These are phyloP conservation scores for Hypoxylon intermedium DNA, from an alignment of 495 filamentous ascomycete genomes.

Conservation along the genomic window DNA sequence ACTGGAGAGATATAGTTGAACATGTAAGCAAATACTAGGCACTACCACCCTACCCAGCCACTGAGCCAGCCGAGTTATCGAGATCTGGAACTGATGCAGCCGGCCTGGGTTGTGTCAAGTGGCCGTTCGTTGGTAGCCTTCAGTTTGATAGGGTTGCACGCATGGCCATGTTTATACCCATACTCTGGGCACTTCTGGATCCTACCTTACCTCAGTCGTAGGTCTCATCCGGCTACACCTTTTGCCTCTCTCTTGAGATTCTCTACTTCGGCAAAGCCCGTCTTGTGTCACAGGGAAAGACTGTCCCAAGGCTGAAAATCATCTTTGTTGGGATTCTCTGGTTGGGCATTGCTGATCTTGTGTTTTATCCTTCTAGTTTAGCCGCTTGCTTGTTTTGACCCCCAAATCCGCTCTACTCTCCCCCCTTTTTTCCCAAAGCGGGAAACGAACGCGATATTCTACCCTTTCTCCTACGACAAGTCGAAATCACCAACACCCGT, in stretches of 20 bases:
- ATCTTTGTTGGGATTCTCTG: constrained; percentile 27
- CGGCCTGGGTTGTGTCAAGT: constrained; percentile 10
- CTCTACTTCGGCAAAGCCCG: constrained; percentile 25
- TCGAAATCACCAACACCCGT: constrained; percentile 18
- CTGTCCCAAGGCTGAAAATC: constrained; percentile 23
- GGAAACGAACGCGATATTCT: constrained; percentile 28
- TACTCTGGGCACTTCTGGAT: constrained; percentile 17
- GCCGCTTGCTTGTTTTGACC: constrained; percentile 26
- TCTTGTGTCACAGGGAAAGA: constrained; percentile 28
- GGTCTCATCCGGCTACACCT: constrained; percentile 23
- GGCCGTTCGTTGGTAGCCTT: constrained; percentile 22
- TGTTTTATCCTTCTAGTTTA: constrained; percentile 36
- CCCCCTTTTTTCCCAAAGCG: constrained; percentile 24
- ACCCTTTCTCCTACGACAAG: constrained; percentile 21
- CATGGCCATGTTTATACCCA: constrained; percentile 37
- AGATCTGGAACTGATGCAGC: constrained; percentile 27
- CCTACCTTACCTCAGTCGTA: constrained; percentile 19
- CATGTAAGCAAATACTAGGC: constrained; percentile 24
- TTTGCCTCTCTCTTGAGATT: constrained; percentile 14
- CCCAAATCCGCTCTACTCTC: constrained; percentile 20
- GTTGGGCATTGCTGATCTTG: constrained; percentile 27
- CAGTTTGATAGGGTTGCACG: constrained; percentile 32
- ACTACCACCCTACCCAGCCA: constrained; percentile 24
- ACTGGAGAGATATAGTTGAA: constrained; percentile 13
- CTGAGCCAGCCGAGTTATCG: constrained; percentile 24